phyloP scores from a whole-genome alignment of 495 filamentous ascomycete genomes.

The Mycothermus thermophilus region DNA sequence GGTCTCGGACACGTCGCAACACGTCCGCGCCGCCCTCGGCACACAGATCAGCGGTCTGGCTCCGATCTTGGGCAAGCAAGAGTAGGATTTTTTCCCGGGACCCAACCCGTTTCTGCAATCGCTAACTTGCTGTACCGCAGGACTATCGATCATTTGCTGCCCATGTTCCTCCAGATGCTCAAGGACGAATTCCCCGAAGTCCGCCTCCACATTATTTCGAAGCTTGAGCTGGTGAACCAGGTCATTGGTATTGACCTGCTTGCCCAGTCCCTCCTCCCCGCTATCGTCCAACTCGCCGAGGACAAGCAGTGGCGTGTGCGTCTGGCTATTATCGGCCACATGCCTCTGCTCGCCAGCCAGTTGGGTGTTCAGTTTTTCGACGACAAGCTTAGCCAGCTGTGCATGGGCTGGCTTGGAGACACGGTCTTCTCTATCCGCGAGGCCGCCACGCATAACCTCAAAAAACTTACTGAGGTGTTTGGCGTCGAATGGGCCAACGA shows the following conservation, averaged over 20 bases:
- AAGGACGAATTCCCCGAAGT: conserved; percentile 99
- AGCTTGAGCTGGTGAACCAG: conserved; percentile 94
- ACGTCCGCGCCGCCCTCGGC: conserved; percentile 87
- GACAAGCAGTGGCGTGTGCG: conserved; percentile 99
- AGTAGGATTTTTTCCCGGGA: conserved; percentile 43
- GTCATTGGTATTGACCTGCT: conserved; percentile 96
- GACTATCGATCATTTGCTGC: conserved; percentile 89
- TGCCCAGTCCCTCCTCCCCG: conserved; percentile 89
- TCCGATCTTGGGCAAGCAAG: conserved; percentile 92
- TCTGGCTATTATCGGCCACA: conserved; percentile 97
- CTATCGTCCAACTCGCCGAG: conserved; percentile 95
- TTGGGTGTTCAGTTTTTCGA: conserved; percentile 97
- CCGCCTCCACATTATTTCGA: conserved; percentile 94
- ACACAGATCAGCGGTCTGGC: conserved; percentile 96
- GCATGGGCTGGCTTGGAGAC: conserved; percentile 99
- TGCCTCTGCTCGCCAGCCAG: conserved; percentile 88
- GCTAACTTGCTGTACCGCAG: conserved; percentile 33
- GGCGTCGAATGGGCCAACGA: conserved; percentile 96
- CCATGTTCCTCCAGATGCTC: conserved; percentile 98
- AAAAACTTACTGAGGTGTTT: conserved; percentile 96
- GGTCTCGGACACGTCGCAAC: conserved; percentile 89
- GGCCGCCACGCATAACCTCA: conserved; percentile 89
- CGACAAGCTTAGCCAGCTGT: conserved; percentile 84
- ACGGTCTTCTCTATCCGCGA: conserved; percentile 97
- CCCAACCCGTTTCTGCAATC: not conserved